phyloP scores from a whole-genome alignment of 257 asterid genomes.

The Cordia subcordata region DNA sequence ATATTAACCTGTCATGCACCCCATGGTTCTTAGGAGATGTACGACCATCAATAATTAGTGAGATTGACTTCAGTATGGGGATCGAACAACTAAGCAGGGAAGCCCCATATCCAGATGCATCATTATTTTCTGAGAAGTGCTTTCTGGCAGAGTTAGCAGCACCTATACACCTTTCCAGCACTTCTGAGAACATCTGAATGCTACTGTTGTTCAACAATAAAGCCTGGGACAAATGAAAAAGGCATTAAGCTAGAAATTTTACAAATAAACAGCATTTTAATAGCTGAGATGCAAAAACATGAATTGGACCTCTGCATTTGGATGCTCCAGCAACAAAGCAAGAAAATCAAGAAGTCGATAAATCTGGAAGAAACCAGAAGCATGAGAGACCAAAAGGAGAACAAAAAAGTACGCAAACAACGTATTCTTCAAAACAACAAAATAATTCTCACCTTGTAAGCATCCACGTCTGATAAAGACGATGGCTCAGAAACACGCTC shows the following conservation, averaged over 20 bases:
- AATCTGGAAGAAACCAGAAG: slow-evolving; percentile 39
- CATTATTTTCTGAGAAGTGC: slow-evolving; percentile 37
- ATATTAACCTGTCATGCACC: slow-evolving; percentile 50
- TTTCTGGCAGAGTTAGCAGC: slow-evolving; percentile 44
- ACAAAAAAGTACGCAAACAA: slow-evolving; percentile 15
- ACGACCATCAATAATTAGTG: slow-evolving; percentile 49
- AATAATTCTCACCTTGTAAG: slow-evolving; percentile 57
- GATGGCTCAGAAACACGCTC: slow-evolving; percentile 50
- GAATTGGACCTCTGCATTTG: slow-evolving; percentile 70
- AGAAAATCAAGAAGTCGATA: slow-evolving; percentile 66
- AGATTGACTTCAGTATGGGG: slow-evolving; percentile 61
- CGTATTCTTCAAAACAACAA: not conserved
- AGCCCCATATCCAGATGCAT: slow-evolving; percentile 30
- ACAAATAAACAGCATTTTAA: slow-evolving; percentile 2
- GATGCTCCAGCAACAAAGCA: slow-evolving; percentile 79
- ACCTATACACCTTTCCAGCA: slow-evolving; percentile 62
- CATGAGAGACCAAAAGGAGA: slow-evolving; percentile 10
- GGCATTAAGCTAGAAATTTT: slow-evolving; percentile 17
- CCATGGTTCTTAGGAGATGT: slow-evolving; percentile 39
- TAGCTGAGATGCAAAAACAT: not conserved
- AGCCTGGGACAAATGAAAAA: slow-evolving; percentile 39
- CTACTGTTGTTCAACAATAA: slow-evolving; percentile 68
- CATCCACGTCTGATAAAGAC: slow-evolving; percentile 54
- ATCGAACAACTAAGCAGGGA: slow-evolving; percentile 57
- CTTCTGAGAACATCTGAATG: slow-evolving; percentile 51